A percentile compares a stretch with the other conserved stretches of the same genome.
Conservation (phyloP, 768 basidiomycete genomes). For the Agrocybe praecox region DNA sequence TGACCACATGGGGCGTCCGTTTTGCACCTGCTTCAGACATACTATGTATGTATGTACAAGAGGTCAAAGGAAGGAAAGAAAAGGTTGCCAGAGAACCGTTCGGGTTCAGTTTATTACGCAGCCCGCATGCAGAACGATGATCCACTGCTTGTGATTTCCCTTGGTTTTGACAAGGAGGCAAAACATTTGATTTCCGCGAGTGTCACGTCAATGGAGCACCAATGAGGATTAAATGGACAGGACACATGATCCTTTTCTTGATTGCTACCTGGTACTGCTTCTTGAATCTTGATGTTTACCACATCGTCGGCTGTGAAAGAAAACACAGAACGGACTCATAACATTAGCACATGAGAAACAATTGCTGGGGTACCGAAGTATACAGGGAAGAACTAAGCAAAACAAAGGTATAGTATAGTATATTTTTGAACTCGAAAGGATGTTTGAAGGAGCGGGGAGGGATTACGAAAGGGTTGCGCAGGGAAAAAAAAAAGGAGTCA, state of each 20-base stretch:
- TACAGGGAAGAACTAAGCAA: constrained; percentile 10
- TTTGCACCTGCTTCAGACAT: constrained; percentile 17
- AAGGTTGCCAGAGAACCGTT: background rate
- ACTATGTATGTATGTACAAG: background rate
- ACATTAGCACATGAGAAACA: constrained; percentile 12
- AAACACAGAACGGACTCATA: background rate
- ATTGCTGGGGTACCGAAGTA: constrained; percentile 9
- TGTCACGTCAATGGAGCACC: background rate
- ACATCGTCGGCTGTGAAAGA: no score
- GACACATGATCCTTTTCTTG: background rate
- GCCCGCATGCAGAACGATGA: background rate
- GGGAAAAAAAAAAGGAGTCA: background rate
- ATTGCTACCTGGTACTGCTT: background rate
- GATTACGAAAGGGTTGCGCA: background rate
- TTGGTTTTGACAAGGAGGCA: background rate
- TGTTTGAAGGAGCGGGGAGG: background rate
- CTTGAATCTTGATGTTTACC: no score
- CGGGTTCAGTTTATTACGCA: background rate
- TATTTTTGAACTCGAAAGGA: constrained; percentile 1
- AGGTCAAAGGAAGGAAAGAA: background rate
- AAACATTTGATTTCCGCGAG: background rate
- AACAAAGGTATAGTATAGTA: constrained; percentile 14
- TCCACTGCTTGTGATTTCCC: background rate
- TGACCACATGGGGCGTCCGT: constrained; percentile 38
- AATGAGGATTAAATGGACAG: background rate